Percentiles rank a stretch among this genome's conserved stretches.
phyloP scores from a whole-genome alignment of 108 stramenopile species.

The Skeletonema marinoi region DNA sequence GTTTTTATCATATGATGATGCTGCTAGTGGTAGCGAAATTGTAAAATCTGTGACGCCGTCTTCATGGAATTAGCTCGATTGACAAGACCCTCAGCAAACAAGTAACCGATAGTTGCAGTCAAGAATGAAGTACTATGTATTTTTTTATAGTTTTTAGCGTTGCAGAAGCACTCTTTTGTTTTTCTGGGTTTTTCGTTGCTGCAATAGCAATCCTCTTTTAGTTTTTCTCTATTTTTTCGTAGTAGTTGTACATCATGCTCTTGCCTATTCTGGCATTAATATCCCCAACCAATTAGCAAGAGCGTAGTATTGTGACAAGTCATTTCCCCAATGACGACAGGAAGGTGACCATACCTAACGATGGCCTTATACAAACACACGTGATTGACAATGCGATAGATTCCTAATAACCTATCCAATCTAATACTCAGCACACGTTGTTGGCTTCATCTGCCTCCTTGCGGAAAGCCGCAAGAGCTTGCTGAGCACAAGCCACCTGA shows the following conservation, averaged over 20 bases:
- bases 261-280: not conserved
- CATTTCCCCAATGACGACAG: not conserved
- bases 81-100: constrained; percentile 58
- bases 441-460: constrained; percentile 25
- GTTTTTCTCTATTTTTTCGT: not conserved
- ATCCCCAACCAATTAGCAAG: not conserved
- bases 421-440: not conserved
- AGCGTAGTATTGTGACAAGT: not conserved
- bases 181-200: constrained; percentile 1
- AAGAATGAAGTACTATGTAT: not conserved
- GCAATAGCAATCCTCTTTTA: constrained; percentile 1
- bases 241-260: not conserved
- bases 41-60: constrained; percentile 54
- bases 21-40: constrained; percentile 13
- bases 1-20: not conserved
- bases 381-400: not conserved
- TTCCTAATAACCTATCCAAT: not conserved
- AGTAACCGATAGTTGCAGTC: not conserved
- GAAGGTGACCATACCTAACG: not conserved
- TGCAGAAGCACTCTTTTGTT: constrained; percentile 2
- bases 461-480: constrained; percentile 51
- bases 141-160: not conserved
- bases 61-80: constrained; percentile 67
- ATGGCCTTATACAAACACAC: not conserved
- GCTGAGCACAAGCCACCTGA: constrained; percentile 58